These are phyloP conservation scores for Sclerotinia nivalis DNA, from an alignment of 2,329 filamentous ascomycete species.

Conservation along the genomic window DNA sequence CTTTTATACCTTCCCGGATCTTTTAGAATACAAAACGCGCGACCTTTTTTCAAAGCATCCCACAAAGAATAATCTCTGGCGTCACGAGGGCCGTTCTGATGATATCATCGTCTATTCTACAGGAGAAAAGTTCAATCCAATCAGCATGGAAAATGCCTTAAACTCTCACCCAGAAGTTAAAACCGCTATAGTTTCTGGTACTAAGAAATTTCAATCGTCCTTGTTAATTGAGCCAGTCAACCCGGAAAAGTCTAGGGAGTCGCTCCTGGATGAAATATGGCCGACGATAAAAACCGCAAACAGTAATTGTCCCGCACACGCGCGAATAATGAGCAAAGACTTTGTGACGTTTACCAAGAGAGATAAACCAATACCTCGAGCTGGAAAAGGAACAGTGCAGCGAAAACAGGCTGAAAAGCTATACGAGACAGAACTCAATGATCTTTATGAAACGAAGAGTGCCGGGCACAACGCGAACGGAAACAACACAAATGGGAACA, in stretches of 20 bases:
- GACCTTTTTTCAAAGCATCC: constrained; percentile 46
- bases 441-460: constrained; percentile 15
- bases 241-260: not conserved
- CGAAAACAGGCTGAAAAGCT: constrained; percentile 37
- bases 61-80: constrained; percentile 41
- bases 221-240: constrained; percentile 41
- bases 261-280: constrained; percentile 32
- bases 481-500: not conserved
- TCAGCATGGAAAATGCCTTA: constrained; percentile 43
- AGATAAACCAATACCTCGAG: constrained; percentile 41
- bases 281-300: constrained; percentile 41
- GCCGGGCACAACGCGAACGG: not conserved
- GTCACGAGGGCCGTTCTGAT: constrained; percentile 43
- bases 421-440: constrained; percentile 39
- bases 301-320: constrained; percentile 36
- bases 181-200: constrained; percentile 42
- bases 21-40: constrained; percentile 41
- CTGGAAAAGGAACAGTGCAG: constrained; percentile 44
- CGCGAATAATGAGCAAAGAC: constrained; percentile 32
- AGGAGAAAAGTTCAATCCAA: constrained; percentile 48
- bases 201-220: constrained; percentile 42
- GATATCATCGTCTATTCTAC: constrained; percentile 47
- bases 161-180: constrained; percentile 40
- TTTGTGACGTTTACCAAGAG: constrained; percentile 39
- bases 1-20: constrained; percentile 43